Percentiles rank a stretch among this genome's conserved stretches.
Conservation (phyloP, 2,329 filamentous ascomycete genomes). For the Talaromyces albobiverticillius region DNA sequence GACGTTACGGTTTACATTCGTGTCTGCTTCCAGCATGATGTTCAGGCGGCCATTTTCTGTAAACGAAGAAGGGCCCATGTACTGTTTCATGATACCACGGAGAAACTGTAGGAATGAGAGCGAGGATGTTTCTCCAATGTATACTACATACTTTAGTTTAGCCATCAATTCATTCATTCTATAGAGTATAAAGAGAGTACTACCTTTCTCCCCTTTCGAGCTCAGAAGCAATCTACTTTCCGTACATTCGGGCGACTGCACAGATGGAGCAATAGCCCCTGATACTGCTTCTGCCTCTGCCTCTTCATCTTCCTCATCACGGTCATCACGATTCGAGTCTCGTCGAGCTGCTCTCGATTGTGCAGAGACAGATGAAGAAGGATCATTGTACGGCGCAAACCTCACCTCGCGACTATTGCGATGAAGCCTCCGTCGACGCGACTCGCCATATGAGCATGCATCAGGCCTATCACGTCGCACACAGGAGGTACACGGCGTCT, state of each 20-base stretch:
- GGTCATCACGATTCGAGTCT: too few species aligned
- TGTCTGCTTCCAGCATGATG: slow-evolving; percentile 53
- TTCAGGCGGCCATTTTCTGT: slow-evolving; percentile 52
- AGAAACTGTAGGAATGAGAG: slow-evolving; percentile 55
- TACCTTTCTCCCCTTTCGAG: slow-evolving; percentile 15
- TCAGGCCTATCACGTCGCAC: slow-evolving; percentile 42
- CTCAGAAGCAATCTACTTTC: slow-evolving; percentile 13
- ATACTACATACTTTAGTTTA: slow-evolving; percentile 11
- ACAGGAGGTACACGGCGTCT: slow-evolving; percentile 49
- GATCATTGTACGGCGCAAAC: slow-evolving; percentile 2
- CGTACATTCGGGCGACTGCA: slow-evolving; percentile 10
- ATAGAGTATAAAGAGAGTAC: neutral
- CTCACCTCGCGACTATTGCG: slow-evolving; percentile 11
- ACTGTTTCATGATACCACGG: slow-evolving; percentile 47
- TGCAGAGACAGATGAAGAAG: neutral
- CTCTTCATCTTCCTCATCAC: neutral
- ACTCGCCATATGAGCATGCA: slow-evolving; percentile 35
- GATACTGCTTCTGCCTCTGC: neutral
- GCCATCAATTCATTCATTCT: neutral
- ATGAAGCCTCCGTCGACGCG: slow-evolving; percentile 18
- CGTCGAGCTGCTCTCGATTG: neutral
- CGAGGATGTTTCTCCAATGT: slow-evolving; percentile 47
- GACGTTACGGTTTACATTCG: slow-evolving; percentile 31
- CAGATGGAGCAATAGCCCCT: neutral
- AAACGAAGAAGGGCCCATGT: slow-evolving; percentile 55